phyloP scores from a whole-genome alignment of 345 rosid genomes.

The Eucalyptus paniculata region DNA sequence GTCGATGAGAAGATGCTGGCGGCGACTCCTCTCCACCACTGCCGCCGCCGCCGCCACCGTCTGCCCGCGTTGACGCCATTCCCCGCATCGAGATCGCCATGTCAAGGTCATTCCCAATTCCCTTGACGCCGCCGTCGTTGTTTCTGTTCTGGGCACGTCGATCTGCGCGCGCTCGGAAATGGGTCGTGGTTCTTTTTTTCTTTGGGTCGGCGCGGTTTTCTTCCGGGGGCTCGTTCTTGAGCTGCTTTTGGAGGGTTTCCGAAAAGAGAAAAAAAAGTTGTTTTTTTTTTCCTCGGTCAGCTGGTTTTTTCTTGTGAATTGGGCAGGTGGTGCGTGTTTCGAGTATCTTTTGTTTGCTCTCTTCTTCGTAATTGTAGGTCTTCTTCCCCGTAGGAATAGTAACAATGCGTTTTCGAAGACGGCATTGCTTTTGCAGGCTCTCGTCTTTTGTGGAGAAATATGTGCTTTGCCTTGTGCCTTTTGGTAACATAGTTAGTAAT shows the following conservation, averaged over 20 bases:
- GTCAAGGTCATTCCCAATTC: constrained; percentile 28
- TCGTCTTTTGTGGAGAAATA: neutral
- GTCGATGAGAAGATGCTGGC: constrained; percentile 46
- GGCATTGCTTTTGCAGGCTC: neutral
- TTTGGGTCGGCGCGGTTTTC: neutral
- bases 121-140: neutral
- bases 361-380: neutral
- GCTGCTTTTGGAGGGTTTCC: neutral
- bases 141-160: neutral
- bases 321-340: neutral
- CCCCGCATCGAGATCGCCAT: constrained; percentile 15
- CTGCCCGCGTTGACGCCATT: neutral
- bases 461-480: neutral
- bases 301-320: neutral
- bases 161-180: no score
- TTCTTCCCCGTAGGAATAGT: neutral
- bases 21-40: neutral
- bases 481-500: neutral
- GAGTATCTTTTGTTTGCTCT: neutral
- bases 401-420: neutral
- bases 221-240: neutral
- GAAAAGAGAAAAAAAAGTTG: neutral
- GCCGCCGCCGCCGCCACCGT: neutral
- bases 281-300: no score
- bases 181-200: neutral